These are phyloP conservation scores for Magnolia kwangsiensis DNA, from an alignment of 164 flowering plant species.

Conservation along the genomic window DNA sequence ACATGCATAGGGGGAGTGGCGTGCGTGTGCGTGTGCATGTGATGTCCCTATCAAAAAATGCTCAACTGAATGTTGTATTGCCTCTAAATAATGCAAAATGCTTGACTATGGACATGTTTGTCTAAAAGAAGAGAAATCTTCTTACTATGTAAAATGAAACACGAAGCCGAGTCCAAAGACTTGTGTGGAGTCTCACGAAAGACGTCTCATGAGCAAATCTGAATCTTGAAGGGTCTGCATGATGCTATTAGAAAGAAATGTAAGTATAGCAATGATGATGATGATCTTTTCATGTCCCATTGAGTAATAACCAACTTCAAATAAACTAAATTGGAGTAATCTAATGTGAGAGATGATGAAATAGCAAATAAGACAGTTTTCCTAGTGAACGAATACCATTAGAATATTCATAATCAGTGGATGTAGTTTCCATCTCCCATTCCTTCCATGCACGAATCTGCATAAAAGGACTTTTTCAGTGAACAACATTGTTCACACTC, in stretches of 20 bases:
- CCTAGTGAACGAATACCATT: conserved; percentile 48
- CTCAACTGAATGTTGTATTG: not conserved
- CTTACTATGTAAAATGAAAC: conserved; percentile 75
- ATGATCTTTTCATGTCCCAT: not conserved
- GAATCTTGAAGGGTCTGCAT: conserved; percentile 88
- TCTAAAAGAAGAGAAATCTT: not conserved
- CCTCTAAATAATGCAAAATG: not conserved
- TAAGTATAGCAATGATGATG: not conserved
- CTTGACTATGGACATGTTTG: not conserved
- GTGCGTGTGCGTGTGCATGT: too few relatives aligned
- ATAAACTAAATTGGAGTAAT: not conserved
- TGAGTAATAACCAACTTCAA: conserved; percentile 1
- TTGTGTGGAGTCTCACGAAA: conserved; percentile 79
- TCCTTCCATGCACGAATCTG: conserved; percentile 94
- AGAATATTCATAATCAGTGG: conserved; percentile 62
- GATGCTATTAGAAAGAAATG: not conserved
- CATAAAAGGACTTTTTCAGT: conserved; percentile 2
- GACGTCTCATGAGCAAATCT: conserved; percentile 94
- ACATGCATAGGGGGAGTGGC: too few relatives aligned
- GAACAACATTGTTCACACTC: not conserved
- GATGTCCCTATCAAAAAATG: not conserved
- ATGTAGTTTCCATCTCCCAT: conserved; percentile 76
- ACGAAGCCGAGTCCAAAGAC: conserved; percentile 69
- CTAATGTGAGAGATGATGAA: not conserved
- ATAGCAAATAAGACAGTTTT: not conserved